Evolutionary conservation across 202 grass and related monocot genomes (phyloP).

Genomic region (Alloteropsis angusta): DNA sequence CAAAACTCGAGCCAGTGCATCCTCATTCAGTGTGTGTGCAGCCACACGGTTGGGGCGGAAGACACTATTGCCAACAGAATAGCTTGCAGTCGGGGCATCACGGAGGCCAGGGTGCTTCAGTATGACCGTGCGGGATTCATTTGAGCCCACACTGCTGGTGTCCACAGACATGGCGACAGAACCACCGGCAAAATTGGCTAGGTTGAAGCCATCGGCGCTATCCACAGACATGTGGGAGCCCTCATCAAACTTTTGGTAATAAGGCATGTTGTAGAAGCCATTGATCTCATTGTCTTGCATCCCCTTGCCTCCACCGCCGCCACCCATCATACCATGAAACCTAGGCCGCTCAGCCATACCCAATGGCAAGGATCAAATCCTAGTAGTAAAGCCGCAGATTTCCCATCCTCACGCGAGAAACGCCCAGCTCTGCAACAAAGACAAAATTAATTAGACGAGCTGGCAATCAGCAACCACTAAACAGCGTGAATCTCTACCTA

Average conservation of each 20-base stretch:
- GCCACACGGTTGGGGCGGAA: constrained; percentile 53
- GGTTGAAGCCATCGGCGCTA: constrained; percentile 41
- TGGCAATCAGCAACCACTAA: neutral
- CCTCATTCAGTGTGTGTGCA: constrained; percentile 42
- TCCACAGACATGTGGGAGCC: constrained; percentile 68
- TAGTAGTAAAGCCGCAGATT: neutral
- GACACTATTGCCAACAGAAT: constrained; percentile 60
- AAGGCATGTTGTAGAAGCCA: constrained; percentile 47
- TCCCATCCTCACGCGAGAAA: constrained; percentile 24
- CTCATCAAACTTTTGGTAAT: constrained; percentile 57
- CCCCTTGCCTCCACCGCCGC: constrained; percentile 22
- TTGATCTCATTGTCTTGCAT: constrained; percentile 45
- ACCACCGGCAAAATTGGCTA: constrained; percentile 32
- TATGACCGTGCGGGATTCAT: constrained; percentile 64
- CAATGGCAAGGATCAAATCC: neutral
- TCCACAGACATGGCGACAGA: constrained; percentile 70
- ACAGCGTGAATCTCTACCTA: no score
- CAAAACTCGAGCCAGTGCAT: constrained; percentile 53
- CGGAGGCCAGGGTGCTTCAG: constrained; percentile 71
- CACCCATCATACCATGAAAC: constrained; percentile 48
- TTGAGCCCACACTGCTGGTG: constrained; percentile 62
- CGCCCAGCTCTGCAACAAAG: constrained; percentile 7
- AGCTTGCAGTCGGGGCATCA: constrained; percentile 34
- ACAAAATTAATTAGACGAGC: neutral
- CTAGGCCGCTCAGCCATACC: constrained; percentile 31